Conservation (phyloP, 306 rosid genomes). For the Cicer yamashitae region DNA sequence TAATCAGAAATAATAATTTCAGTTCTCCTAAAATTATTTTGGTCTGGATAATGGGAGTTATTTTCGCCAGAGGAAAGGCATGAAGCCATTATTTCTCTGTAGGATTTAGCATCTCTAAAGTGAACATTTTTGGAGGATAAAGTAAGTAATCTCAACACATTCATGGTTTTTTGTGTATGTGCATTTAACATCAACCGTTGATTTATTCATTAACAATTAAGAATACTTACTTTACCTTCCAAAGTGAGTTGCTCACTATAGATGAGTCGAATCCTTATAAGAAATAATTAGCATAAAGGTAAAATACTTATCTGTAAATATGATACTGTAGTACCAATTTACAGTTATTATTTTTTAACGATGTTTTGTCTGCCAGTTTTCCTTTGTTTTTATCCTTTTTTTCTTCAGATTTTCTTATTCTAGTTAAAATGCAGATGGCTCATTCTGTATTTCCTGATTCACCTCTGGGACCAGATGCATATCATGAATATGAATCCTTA, state of each 20-base stretch:
- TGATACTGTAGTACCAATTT: background rate
- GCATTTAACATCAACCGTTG: background rate
- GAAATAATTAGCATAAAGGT: slow-evolving; percentile 31
- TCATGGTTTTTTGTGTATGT: background rate
- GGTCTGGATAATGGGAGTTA: slow-evolving; percentile 20
- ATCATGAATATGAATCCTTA: slow-evolving; percentile 85
- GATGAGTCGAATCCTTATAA: background rate
- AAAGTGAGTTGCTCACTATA: background rate
- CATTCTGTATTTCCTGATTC: slow-evolving; percentile 86
- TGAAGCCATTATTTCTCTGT: slow-evolving; percentile 1
- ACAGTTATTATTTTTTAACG: slow-evolving; percentile 13
- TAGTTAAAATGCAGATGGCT: slow-evolving; percentile 63
- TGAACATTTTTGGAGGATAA: background rate
- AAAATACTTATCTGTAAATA: slow-evolving; percentile 15
- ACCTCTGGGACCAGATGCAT: slow-evolving; percentile 96
- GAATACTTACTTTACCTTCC: background rate
- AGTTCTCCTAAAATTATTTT: slow-evolving; percentile 23
- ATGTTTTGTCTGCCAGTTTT: slow-evolving; percentile 6
- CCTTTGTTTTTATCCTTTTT: background rate
- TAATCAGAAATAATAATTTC: background rate
- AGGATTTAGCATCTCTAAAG: background rate
- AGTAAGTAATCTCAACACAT: background rate
- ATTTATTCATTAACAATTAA: background rate
- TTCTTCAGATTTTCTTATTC: slow-evolving; percentile 29
- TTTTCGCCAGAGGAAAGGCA: slow-evolving; percentile 17